These are phyloP conservation scores for Penicillium nordicum DNA, from an alignment of 2,329 filamentous ascomycete species.

Conservation along the genomic window DNA sequence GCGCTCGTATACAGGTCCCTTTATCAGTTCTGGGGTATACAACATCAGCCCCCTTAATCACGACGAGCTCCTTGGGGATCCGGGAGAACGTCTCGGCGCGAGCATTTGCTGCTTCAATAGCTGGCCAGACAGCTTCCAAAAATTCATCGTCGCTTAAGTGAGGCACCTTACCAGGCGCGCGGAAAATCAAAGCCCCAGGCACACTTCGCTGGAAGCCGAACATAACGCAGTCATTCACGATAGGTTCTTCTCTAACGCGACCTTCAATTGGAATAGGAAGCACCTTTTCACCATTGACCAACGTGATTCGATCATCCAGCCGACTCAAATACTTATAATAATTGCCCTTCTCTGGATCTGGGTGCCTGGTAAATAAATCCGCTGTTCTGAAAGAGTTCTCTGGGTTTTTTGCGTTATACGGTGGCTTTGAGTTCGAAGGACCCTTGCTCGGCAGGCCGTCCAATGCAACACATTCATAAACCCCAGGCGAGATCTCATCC, in stretches of 20 bases:
- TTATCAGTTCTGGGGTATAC: conserved; percentile 55
- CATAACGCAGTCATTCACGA: conserved; percentile 56
- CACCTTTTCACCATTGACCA: conserved; percentile 51
- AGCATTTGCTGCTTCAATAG: conserved; percentile 52
- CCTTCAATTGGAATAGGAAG: conserved; percentile 52
- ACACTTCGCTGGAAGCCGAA: conserved; percentile 54
- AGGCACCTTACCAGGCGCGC: conserved; percentile 52
- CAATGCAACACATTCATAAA: conserved; percentile 39
- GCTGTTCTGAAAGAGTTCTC: conserved; percentile 60
- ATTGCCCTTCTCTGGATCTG: conserved; percentile 39
- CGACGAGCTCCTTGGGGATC: conserved; percentile 54
- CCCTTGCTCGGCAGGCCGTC: conserved; percentile 38
- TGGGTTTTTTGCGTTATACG: conserved; percentile 32
- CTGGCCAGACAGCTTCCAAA: conserved; percentile 45
- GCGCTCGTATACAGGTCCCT: conserved; percentile 54
- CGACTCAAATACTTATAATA: conserved; percentile 43
- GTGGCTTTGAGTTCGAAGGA: conserved; percentile 44
- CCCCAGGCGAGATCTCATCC: conserved; percentile 35
- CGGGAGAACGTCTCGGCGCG: conserved; percentile 52
- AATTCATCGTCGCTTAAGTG: conserved; percentile 48
- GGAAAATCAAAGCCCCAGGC: conserved; percentile 49
- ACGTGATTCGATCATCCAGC: conserved; percentile 47
- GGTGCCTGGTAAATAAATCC: conserved; percentile 48
- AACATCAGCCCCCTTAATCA: conserved; percentile 46
- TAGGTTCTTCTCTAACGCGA: conserved; percentile 50